A percentile compares a stretch with the other conserved stretches of the same genome.
Conservation (phyloP, 306 rosid species). For the Alnus rubra region DNA sequence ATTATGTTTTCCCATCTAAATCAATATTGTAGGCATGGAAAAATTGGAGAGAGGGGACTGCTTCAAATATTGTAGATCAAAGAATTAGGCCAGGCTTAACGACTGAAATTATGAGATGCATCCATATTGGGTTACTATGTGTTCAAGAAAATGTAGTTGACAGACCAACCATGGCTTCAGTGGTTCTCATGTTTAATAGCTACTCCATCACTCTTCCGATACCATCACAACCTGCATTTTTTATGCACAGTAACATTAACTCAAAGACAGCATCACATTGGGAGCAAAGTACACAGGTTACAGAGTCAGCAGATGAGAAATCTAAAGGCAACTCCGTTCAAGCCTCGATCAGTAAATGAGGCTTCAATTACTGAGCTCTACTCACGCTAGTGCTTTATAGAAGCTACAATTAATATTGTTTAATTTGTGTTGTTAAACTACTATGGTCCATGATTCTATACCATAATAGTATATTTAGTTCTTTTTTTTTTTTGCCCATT, state of each 20-base stretch:
- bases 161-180: constrained; percentile 52
- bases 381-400: neutral
- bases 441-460: no score
- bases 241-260: constrained; percentile 13
- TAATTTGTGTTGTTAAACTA: neutral
- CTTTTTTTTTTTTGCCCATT: no score
- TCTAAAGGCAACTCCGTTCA: neutral
- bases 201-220: constrained; percentile 24
- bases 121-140: constrained; percentile 60
- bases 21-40: constrained; percentile 20
- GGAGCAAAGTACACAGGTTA: neutral
- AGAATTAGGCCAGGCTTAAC: neutral
- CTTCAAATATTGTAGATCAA: constrained; percentile 9
- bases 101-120: constrained; percentile 37
- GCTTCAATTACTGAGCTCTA: constrained; percentile 29
- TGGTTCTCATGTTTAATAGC: constrained; percentile 44
- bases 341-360: constrained; percentile 16
- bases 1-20: no score
- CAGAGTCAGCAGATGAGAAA: neutral
- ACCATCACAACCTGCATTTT: constrained; percentile 48
- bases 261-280: neutral
- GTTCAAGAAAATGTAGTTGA: constrained; percentile 42
- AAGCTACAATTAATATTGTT: neutral
- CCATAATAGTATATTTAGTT: no score
- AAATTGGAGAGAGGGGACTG: constrained; percentile 18